phyloP scores from a whole-genome alignment of 352 stramenopile species.

The Blastocystis sp. region DNA sequence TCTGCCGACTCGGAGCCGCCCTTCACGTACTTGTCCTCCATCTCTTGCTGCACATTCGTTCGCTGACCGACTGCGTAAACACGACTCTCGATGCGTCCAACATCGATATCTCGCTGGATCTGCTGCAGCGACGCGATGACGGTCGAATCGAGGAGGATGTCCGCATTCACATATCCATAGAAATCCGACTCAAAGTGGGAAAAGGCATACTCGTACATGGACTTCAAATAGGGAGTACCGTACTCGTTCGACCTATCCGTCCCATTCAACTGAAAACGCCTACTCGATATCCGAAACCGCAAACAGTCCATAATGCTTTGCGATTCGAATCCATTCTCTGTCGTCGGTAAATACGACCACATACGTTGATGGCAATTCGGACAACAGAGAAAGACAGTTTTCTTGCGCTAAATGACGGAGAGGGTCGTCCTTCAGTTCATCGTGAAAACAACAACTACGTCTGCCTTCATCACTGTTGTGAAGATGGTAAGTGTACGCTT shows the following conservation, averaged over 20 bases:
- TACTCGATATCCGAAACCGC: constrained; percentile 21
- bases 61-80: constrained; percentile 36
- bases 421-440: constrained; percentile 38
- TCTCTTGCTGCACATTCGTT: constrained; percentile 53
- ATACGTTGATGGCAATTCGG: constrained; percentile 21
- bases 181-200: constrained; percentile 43
- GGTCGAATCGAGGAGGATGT: constrained; percentile 47
- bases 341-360: constrained; percentile 47
- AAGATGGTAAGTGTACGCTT: constrained; percentile 46
- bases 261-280: neutral
- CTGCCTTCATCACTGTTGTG: constrained; percentile 38
- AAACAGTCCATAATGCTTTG: neutral
- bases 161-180: constrained; percentile 55
- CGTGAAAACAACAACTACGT: neutral
- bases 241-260: constrained; percentile 49
- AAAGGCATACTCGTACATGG: constrained; percentile 25
- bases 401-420: constrained; percentile 43
- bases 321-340: constrained; percentile 22
- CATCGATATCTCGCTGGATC: neutral
- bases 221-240: constrained; percentile 44
- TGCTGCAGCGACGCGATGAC: neutral
- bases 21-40: neutral
- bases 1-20: neutral
- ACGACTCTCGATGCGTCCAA: neutral
- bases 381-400: constrained; percentile 47